Evolutionary conservation across 1,139 yeast genomes (phyloP), one percentile per base, ranked within the genome.

Genomic region (Protomyces lactucae-debilis): DNA sequence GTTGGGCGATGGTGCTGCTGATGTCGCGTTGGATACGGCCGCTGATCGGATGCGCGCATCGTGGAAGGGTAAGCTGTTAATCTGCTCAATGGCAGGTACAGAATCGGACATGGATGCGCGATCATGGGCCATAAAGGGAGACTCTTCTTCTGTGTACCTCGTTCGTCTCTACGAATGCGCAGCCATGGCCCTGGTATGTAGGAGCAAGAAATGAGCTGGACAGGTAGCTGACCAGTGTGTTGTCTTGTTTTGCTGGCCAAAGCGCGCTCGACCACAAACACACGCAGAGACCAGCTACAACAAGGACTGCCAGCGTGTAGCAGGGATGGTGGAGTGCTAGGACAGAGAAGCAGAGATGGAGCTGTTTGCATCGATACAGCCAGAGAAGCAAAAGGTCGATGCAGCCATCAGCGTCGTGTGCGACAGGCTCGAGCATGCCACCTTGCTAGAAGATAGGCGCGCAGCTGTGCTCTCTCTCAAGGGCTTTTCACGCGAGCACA

Each of bases 401-500:
- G 96, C 89, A 71, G 89, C 97, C 16, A 92, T 95, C 66, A 85
- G 93, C 5, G 89, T 95, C 4, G 79, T 93, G 64, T 89, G 97
- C 71, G 96, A 95, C 72, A 79, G 98, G 60, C 82, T 93, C 64
- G 85, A 86, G 64, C 92, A 93, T 76, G 86, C 98, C 3, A 87
- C 88, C 0, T 76, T 88, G 69, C 80, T 95, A 1, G 85, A 89
- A 51, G 99, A 95, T 75, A 80, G 98, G 69, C 79, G 96, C 64
- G 93, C 97, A 0, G 98, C 99, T 0, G 88, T 93, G 2, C 79
- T 93, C 57, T 95, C 96, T 0, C 78, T 95, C 69, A 92, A 93
- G 73, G 90, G 96, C 57, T 92, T 92, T 73, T 85, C 95, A 68
- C 79, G 98, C 66, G 92, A 90, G 72, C 90, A 87, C 74, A 79